These are phyloP conservation scores for Jackrogersella multiformis DNA, from an alignment of 495 filamentous ascomycete species.

Conservation along the genomic window DNA sequence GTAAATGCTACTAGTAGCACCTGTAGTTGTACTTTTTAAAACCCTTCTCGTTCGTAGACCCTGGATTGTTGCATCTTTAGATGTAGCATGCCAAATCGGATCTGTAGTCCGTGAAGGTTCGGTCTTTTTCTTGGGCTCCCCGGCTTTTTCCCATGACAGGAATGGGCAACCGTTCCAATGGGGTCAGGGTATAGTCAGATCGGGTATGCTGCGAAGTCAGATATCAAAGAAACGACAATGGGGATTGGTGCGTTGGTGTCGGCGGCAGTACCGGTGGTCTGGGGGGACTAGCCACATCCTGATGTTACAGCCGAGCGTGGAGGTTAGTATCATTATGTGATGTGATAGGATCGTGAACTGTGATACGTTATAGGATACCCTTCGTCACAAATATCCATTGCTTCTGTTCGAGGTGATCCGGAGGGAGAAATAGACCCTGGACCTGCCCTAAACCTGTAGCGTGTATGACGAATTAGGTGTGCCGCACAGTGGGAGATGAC, in stretches of 20 bases:
- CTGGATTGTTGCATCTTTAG: slow-evolving; percentile 25
- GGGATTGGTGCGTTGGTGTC: slow-evolving; percentile 23
- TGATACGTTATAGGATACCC: slow-evolving; percentile 27
- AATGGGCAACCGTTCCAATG: slow-evolving; percentile 41
- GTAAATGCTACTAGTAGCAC: background rate
- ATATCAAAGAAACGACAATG: slow-evolving; percentile 19
- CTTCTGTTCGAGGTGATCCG: slow-evolving; percentile 23
- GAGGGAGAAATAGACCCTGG: slow-evolving; percentile 7
- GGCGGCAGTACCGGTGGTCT: slow-evolving; percentile 28
- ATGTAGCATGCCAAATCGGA: slow-evolving; percentile 32
- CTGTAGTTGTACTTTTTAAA: slow-evolving; percentile 19
- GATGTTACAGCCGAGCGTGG: slow-evolving; percentile 31
- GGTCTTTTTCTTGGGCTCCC: slow-evolving; percentile 9
- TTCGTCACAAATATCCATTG: slow-evolving; percentile 18
- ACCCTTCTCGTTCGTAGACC: slow-evolving; percentile 19
- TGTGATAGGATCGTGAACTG: slow-evolving; percentile 31
- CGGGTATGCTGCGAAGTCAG: slow-evolving; percentile 27
- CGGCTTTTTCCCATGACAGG: slow-evolving; percentile 30
- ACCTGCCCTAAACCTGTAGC: background rate
- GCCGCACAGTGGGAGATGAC: background rate
- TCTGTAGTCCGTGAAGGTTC: slow-evolving; percentile 26
- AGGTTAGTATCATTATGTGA: slow-evolving; percentile 21
- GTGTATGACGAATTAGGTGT: background rate
- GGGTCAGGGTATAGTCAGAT: slow-evolving; percentile 31
- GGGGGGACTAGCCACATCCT: slow-evolving; percentile 37